Conservation (phyloP, 768 basidiomycete species). For the Wakefieldia striispora region DNA sequence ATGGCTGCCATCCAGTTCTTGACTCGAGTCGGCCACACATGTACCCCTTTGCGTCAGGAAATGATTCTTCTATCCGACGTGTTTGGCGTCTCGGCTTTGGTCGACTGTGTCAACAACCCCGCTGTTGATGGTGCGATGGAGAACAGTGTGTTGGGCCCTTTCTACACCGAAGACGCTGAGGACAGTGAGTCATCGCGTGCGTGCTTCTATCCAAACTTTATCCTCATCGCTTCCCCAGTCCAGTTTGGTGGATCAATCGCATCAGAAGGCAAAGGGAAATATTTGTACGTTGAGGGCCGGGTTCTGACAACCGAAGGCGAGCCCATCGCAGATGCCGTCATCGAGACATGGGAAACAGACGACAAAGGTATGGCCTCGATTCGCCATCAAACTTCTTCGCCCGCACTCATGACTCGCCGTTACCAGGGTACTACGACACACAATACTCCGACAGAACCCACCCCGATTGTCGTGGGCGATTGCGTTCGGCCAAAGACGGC, state of each 20-base stretch:
- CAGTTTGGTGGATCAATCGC: slow-evolving; percentile 72
- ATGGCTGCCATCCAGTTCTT: slow-evolving; percentile 77
- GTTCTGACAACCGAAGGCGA: slow-evolving; percentile 57
- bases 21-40: slow-evolving; percentile 71
- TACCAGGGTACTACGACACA: slow-evolving; percentile 35
- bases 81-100: slow-evolving; percentile 74
- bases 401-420: background rate
- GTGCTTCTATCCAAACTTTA: background rate
- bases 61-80: slow-evolving; percentile 86
- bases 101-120: slow-evolving; percentile 73
- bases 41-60: slow-evolving; percentile 68
- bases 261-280: slow-evolving; percentile 83
- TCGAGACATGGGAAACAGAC: slow-evolving; percentile 88
- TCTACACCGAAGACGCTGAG: slow-evolving; percentile 75
- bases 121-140: slow-evolving; percentile 63
- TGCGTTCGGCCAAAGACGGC: slow-evolving; percentile 60
- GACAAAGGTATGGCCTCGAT: slow-evolving; percentile 42
- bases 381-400: slow-evolving; percentile 35
- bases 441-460: slow-evolving; percentile 54
- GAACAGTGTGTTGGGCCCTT: slow-evolving; percentile 78
- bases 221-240: slow-evolving; percentile 39
- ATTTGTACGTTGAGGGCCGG: slow-evolving; percentile 76
- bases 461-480: slow-evolving; percentile 74
- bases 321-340: slow-evolving; percentile 62
- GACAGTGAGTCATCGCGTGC: slow-evolving; percentile 46